phyloP scores from a whole-genome alignment of 768 basidiomycete genomes.

The Boletus rex-veris region DNA sequence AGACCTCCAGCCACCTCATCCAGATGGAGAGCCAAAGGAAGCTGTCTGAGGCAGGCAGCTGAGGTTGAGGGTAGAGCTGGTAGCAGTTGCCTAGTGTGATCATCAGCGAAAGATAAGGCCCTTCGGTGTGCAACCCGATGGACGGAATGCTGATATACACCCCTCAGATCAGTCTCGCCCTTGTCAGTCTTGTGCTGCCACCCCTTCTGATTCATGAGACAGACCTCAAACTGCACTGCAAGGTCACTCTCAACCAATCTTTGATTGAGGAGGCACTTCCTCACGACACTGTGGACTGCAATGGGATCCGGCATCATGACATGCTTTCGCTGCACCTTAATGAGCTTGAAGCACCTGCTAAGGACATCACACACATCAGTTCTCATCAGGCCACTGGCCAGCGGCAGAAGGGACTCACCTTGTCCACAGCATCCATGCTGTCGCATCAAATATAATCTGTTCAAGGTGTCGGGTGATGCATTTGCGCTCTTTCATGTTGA shows the following conservation, averaged over 20 bases:
- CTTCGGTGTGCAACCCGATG: no score
- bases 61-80: constrained; percentile 34
- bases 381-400: no score
- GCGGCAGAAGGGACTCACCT: background rate
- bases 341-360: constrained; percentile 31
- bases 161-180: constrained; percentile 20
- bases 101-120: no score
- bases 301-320: constrained; percentile 4
- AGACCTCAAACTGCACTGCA: constrained; percentile 18
- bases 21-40: constrained; percentile 27
- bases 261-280: constrained; percentile 1
- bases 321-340: constrained; percentile 23
- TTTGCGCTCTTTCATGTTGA: no score
- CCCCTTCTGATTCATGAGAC: constrained; percentile 20
- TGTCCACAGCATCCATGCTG: background rate
- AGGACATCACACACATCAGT: background rate
- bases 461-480: background rate
- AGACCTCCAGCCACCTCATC: constrained; percentile 2
- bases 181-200: constrained; percentile 26
- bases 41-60: constrained; percentile 30
- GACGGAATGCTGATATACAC: constrained; percentile 1
- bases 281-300: background rate
- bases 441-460: background rate
- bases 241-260: constrained; percentile 4
- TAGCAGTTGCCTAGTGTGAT: constrained; percentile 24